phyloP scores from a whole-genome alignment of 306 rosid genomes.

The Arachis hypogaea region DNA sequence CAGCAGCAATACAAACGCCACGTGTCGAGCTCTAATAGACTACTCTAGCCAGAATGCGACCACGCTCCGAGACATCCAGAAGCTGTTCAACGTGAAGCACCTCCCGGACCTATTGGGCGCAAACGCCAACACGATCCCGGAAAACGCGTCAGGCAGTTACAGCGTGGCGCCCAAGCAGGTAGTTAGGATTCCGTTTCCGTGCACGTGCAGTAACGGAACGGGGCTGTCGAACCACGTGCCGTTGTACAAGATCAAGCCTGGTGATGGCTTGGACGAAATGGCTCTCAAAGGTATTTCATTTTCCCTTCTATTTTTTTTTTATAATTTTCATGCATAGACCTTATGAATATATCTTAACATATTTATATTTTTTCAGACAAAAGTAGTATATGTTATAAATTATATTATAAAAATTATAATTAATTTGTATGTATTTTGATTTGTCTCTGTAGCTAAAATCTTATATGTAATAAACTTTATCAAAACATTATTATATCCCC shows the following conservation, averaged over 20 bases:
- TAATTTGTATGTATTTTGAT: too few species aligned
- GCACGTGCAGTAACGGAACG: constrained; percentile 54
- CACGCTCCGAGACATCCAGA: constrained; percentile 45
- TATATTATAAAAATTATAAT: too few species aligned
- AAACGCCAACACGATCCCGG: constrained; percentile 58
- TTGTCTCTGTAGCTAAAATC: too few species aligned
- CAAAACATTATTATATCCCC: too few species aligned
- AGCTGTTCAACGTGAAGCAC: constrained; percentile 70
- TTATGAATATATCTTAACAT: too few species aligned
- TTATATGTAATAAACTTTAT: too few species aligned
- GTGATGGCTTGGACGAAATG: constrained; percentile 23
- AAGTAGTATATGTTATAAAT: too few species aligned
- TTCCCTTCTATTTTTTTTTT: too few species aligned
- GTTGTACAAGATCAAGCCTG: constrained; percentile 41
- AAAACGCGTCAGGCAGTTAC: not conserved
- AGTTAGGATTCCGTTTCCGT: constrained; percentile 64
- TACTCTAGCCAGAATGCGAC: constrained; percentile 54
- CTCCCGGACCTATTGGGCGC: constrained; percentile 60
- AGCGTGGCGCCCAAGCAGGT: not conserved
- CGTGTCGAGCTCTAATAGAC: constrained; percentile 54
- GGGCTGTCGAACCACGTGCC: constrained; percentile 59
- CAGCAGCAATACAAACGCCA: not conserved
- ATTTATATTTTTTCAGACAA: too few species aligned
- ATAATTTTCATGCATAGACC: too few species aligned
- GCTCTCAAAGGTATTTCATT: too few species aligned